Base-by-base conservation (phyloP, 495 filamentous ascomycete species). In the Neurospora sp. region DNA sequence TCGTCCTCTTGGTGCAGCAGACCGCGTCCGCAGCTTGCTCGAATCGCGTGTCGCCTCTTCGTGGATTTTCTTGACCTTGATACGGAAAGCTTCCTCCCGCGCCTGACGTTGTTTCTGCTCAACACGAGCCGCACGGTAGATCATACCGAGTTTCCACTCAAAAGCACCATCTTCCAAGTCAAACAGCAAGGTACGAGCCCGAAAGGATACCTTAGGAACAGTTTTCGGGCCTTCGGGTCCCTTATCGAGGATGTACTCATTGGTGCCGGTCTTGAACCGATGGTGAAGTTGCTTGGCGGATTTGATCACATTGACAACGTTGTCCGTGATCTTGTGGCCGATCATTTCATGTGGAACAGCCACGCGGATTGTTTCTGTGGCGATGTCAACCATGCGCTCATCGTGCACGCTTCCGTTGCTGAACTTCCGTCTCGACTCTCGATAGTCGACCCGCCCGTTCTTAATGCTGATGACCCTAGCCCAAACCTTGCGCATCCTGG, bases 161-260 rank as follows among this genome's bases (percentile, higher is more conserved):
- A 99, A 99, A 1, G 93, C 91, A 70, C 96, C 94, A 81, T 99
- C 96, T 81, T 99, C 96, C 69, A 99, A 84, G 74, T 97, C 93
- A 73, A 98, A 93, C 31, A 97, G 82, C 11, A 98, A 80, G 0
- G 90, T 92, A 79, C 92, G 94, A 70, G 90, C 92, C 66, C 93
- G 89, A 2, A 99, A 69, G 0, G 93, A 93, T 14, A 98, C 82
- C 77, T 90, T 93, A 8, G 96, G 96, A 5, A 98, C 88, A 54
- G 88, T 87, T 79, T 94, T 98, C 1, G 96, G 93, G 9, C 86
- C 90, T 80, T 97, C 92, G 0, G 96, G 92, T 23, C 86, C 84
- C 82, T 95, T 95, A 4, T 91, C 89, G 10, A 96, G 87, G 9
- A 94, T 89, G 79, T 97, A 94, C 71, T 97, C 94, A 73, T 93